Evolutionary conservation across 2,329 filamentous ascomycete species (phyloP).

Genomic region (Dryadomyces quercus-mongolicae): DNA sequence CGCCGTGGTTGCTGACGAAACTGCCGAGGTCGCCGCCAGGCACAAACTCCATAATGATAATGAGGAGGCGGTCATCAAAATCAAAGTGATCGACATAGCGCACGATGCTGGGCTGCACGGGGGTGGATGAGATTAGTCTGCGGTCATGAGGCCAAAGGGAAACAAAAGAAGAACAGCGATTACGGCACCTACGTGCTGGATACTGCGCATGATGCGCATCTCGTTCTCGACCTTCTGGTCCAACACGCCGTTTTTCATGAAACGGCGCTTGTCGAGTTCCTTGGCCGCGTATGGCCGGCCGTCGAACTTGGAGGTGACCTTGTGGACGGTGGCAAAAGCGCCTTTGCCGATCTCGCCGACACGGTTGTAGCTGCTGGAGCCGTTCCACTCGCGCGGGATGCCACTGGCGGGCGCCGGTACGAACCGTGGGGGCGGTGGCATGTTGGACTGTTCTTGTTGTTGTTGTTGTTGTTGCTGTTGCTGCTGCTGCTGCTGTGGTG

Average conservation of each 20-base stretch:
- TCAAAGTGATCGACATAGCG: slow-evolving; percentile 84
- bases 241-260: slow-evolving; percentile 83
- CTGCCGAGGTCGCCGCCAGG: slow-evolving; percentile 71
- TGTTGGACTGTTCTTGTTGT: neutral
- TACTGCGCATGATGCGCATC: slow-evolving; percentile 84
- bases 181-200: slow-evolving; percentile 58
- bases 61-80: slow-evolving; percentile 69
- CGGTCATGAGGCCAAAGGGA: neutral
- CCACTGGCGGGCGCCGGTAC: slow-evolving; percentile 18
- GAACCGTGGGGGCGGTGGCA: slow-evolving; percentile 5
- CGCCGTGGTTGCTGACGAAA: slow-evolving; percentile 48
- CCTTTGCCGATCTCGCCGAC: slow-evolving; percentile 77
- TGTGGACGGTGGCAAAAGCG: slow-evolving; percentile 89
- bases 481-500: neutral
- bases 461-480: neutral
- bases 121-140: neutral
- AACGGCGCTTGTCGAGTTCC: slow-evolving; percentile 83
- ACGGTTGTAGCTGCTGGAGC: slow-evolving; percentile 74
- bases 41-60: slow-evolving; percentile 95
- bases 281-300: slow-evolving; percentile 83
- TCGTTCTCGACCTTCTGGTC: slow-evolving; percentile 93
- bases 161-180: neutral
- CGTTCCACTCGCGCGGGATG: slow-evolving; percentile 60
- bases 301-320: slow-evolving; percentile 73
- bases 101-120: slow-evolving; percentile 68